Conservation (phyloP, 495 filamentous ascomycete species). For the Tricharina praecox region DNA sequence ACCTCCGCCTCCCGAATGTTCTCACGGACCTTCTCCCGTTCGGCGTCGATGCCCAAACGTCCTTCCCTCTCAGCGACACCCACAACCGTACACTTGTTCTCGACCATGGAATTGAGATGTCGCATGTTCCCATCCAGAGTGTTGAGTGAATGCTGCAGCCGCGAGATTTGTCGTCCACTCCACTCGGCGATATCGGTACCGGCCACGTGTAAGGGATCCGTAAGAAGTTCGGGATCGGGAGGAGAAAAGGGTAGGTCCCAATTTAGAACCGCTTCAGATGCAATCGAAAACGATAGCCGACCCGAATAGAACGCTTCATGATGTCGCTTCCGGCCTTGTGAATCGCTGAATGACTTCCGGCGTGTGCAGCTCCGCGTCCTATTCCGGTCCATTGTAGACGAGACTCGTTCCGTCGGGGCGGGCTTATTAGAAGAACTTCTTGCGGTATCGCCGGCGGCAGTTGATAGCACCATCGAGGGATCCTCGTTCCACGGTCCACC, state of each 20-base stretch:
- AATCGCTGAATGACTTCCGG: conserved; percentile 15
- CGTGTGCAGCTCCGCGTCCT: background rate
- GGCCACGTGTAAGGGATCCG: background rate
- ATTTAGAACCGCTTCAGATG: conserved; percentile 68
- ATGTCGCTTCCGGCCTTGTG: conserved; percentile 10
- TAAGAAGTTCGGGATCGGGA: background rate
- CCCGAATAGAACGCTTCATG: conserved; percentile 53
- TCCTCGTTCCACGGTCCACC: conserved; percentile 5
- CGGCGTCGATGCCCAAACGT: conserved; percentile 27
- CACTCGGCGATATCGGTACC: background rate
- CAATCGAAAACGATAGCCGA: conserved; percentile 71
- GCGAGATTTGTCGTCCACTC: background rate
- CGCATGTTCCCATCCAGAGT: background rate
- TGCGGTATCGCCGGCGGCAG: background rate
- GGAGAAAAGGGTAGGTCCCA: conserved; percentile 32
- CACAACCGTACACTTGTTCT: conserved; percentile 14
- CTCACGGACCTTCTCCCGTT: conserved; percentile 34
- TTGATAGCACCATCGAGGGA: conserved; percentile 2
- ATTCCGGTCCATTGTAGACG: background rate
- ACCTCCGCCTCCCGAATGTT: conserved; percentile 65
- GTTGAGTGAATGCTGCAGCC: background rate
- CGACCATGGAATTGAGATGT: background rate
- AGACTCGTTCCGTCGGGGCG: background rate
- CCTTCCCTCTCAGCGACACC: conserved; percentile 18
- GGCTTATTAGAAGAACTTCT: background rate